Base-by-base conservation (phyloP, 805 yeast species). In the Ogataea neopini region DNA sequence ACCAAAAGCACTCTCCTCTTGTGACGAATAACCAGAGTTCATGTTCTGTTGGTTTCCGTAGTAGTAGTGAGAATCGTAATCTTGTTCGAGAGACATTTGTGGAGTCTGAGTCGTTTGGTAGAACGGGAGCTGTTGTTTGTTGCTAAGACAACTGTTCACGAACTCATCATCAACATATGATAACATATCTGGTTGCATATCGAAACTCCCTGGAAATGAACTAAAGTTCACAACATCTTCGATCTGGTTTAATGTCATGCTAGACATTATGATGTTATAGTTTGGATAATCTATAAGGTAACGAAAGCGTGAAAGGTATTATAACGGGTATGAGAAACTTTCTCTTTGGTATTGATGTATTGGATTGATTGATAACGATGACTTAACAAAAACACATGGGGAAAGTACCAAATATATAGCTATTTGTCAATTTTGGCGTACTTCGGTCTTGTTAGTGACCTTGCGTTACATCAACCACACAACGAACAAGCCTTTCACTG, bases 1-100 rank as follows among this genome's bases (percentile, higher is more conserved):
- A 5, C 41, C 48, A 9, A 20, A 5, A 22, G 23, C 37, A 15
- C 28, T 40, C 13, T 53, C 59, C 20, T 48, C 55, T 19, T 44
- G 51, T 9, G 53, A 48, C 10, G 59, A 53, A 22, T 49, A 44
- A 33, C 45, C 57, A 22, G 54, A 49, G 37, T 36, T 41, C 38
- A 45, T 18, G n/a, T 51, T 55, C 20, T 40, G 41, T 15, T 46
- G 25, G 9, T 38, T 43, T 1, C 46, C 34, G 25, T 43, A 43
- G 34, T 45, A 45, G 30, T 47, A 42, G 17, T 45, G 53, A 9
- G 48, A 41, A 3, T 52, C 53, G 3, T 36, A 43, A 13, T 49
- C 52, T 20, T 10, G 49, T 52, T 22, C 29, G 28, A 28, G 43
- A 43, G 23, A 43, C 8, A 38, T 40, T 15, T 39, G 45, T 15